Evolutionary conservation across 2,329 filamentous ascomycete species (phyloP).

Genomic region (Nemania abortiva): DNA sequence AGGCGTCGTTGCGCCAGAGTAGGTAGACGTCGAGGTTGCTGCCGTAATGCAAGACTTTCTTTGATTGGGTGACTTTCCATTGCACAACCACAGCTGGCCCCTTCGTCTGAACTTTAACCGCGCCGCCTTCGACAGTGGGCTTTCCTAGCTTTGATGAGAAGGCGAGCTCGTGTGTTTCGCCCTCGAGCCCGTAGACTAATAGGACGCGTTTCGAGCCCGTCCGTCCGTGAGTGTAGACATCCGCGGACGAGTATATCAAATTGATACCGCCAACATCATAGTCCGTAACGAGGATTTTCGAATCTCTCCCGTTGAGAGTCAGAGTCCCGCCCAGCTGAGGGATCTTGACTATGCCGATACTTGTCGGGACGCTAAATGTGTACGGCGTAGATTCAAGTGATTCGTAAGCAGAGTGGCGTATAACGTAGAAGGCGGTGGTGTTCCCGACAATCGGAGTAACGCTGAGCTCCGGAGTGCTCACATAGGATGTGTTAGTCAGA

Average conservation of each 20-base stretch:
- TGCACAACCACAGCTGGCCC: constrained; percentile 36
- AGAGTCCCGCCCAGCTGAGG: constrained; percentile 44
- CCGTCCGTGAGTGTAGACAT: constrained; percentile 72
- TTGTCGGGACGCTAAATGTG: constrained; percentile 45
- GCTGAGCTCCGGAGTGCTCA: constrained; percentile 57
- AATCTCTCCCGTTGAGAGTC: constrained; percentile 66
- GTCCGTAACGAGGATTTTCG: constrained; percentile 75
- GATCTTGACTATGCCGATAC: constrained; percentile 43
- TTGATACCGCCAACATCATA: constrained; percentile 71
- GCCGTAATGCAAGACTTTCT: constrained; percentile 64
- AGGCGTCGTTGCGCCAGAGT: constrained; percentile 71
- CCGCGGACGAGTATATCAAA: constrained; percentile 76
- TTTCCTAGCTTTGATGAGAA: constrained; percentile 49
- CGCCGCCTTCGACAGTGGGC: constrained; percentile 28
- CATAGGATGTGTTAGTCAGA: constrained; percentile 58
- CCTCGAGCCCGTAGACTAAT: constrained; percentile 72
- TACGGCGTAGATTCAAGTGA: constrained; percentile 42
- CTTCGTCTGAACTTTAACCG: constrained; percentile 28
- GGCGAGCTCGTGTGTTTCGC: constrained; percentile 73
- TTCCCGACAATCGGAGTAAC: constrained; percentile 45
- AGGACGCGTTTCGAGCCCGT: constrained; percentile 51
- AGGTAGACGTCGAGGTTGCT: constrained; percentile 67
- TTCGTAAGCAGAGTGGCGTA: constrained; percentile 42
- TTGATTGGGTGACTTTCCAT: constrained; percentile 67
- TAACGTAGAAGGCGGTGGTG: constrained; percentile 43